Conservation (phyloP, 305 asterid genomes). For the Galium porrigens region DNA sequence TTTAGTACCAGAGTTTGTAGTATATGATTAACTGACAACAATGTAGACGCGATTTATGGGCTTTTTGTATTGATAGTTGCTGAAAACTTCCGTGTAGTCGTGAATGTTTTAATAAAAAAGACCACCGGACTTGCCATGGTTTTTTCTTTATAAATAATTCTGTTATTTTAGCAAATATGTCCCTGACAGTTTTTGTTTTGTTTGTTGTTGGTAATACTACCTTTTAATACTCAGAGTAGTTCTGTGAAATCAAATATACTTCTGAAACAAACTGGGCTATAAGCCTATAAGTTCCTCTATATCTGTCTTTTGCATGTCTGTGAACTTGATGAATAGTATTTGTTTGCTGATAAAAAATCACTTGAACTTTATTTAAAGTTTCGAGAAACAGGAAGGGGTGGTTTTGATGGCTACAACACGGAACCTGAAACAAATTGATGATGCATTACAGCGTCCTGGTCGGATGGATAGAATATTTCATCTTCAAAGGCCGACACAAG, state of each 20-base stretch:
- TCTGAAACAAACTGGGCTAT: background rate
- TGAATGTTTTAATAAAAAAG: background rate
- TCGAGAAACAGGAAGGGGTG: constrained; percentile 97
- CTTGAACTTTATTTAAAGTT: constrained; percentile 31
- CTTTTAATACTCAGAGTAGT: background rate
- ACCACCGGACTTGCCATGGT: background rate
- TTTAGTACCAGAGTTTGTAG: background rate
- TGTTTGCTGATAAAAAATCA: background rate
- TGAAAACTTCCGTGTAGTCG: background rate
- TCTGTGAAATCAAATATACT: background rate
- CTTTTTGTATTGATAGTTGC: background rate
- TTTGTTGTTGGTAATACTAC: background rate
- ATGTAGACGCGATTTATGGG: background rate
- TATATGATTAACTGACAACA: background rate
- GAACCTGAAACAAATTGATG: constrained; percentile 75
- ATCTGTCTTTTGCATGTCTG: background rate
- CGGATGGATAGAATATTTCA: constrained; percentile 95
- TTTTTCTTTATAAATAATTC: background rate
- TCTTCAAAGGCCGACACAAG: constrained; percentile 77
- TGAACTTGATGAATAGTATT: background rate
- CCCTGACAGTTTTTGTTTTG: background rate
- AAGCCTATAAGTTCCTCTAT: background rate
- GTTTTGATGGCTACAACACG: constrained; percentile 97
- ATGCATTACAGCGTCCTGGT: constrained; percentile 93
- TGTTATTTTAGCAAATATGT: background rate